Conservation (phyloP, 345 rosid species). For the Populus alba region DNA sequence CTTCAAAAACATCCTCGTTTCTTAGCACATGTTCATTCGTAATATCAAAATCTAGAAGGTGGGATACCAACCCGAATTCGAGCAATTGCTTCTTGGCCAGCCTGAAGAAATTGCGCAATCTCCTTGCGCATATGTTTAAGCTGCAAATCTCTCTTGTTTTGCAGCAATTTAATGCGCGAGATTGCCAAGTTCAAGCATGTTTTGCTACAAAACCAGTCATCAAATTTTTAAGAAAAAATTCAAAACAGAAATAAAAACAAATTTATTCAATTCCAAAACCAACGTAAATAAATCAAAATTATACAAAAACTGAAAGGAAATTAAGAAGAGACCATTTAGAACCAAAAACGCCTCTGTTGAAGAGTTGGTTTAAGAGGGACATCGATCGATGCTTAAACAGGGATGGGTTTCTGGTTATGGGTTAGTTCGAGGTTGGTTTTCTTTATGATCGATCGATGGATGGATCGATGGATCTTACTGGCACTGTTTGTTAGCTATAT, state of each 20-base stretch:
- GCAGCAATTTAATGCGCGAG: constrained; percentile 80
- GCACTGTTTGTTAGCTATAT: neutral
- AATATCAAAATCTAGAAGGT: constrained; percentile 9
- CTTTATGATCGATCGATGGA: neutral
- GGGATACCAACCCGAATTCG: constrained; percentile 60
- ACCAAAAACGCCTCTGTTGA: constrained; percentile 87
- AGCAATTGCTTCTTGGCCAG: constrained; percentile 93
- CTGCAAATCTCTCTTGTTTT: constrained; percentile 89
- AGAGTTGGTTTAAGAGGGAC: constrained; percentile 91
- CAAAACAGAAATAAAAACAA: neutral
- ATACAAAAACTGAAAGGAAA: neutral
- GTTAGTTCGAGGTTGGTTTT: neutral
- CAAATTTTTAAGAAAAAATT: neutral
- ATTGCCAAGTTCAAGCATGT: constrained; percentile 71
- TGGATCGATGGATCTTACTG: neutral
- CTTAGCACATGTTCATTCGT: neutral
- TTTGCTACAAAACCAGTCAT: constrained; percentile 52
- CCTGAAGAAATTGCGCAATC: constrained; percentile 88
- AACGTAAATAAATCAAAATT: neutral
- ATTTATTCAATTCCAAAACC: neutral
- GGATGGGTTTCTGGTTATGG: neutral
- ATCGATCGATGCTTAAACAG: constrained; percentile 24
- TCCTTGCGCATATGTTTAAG: constrained; percentile 90
- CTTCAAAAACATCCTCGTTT: neutral
- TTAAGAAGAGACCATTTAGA: constrained; percentile 55